phyloP scores from a whole-genome alignment of 2,329 filamentous ascomycete genomes.

The Fonsecaea pedrosoi region DNA sequence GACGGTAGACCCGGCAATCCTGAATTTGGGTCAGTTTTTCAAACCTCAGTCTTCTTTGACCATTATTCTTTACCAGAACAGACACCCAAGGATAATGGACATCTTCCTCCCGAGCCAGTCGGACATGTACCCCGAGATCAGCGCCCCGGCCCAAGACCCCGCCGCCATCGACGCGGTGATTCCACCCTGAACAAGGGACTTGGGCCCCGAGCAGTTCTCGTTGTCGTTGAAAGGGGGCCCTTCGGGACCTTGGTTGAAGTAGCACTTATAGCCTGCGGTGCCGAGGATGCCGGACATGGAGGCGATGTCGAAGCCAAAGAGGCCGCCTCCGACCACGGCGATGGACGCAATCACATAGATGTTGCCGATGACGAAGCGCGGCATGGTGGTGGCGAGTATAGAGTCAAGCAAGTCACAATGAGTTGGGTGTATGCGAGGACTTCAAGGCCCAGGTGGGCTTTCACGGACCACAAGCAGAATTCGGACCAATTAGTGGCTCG shows the following conservation, averaged over 20 bases:
- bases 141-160: slow-evolving; percentile 51
- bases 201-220: slow-evolving; percentile 50
- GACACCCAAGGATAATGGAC: too few relatives aligned
- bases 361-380: too few relatives aligned
- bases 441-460: too few relatives aligned
- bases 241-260: slow-evolving; percentile 48
- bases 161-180: slow-evolving; percentile 49
- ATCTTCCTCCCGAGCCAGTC: slow-evolving; percentile 66
- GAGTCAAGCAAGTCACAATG: too few relatives aligned
- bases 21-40: too few relatives aligned
- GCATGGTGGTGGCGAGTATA: too few relatives aligned
- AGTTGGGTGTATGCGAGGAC: too few relatives aligned
- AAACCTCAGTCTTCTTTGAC: too few relatives aligned
- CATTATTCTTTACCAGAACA: too few relatives aligned
- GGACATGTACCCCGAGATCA: slow-evolving; percentile 59
- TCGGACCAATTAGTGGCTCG: too few relatives aligned
- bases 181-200: slow-evolving; percentile 42
- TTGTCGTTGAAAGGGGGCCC: slow-evolving; percentile 33
- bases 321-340: slow-evolving; percentile 61
- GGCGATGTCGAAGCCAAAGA: slow-evolving; percentile 66
- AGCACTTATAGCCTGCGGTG: slow-evolving; percentile 60
- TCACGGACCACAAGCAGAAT: too few relatives aligned
- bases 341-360: slow-evolving; percentile 38
- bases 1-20: too few relatives aligned
- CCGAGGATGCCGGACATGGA: slow-evolving; percentile 59